Base-by-base conservation (phyloP, 768 basidiomycete species). In the Neoboletus brunneissimus region DNA sequence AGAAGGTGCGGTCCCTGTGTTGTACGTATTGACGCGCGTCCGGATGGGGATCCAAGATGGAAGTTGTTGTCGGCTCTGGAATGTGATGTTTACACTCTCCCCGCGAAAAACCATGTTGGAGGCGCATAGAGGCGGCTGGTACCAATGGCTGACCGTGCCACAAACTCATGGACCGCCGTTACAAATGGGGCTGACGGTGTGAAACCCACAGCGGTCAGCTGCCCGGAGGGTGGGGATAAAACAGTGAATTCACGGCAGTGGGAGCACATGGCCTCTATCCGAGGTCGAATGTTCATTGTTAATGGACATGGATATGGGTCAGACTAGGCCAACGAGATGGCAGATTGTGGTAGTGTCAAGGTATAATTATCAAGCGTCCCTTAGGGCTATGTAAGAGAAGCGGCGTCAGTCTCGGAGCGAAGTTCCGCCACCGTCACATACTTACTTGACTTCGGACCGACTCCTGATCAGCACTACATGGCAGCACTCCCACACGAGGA, bases 21-120 rank as follows among this genome's bases (percentile, higher is more conserved):
- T 35, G 50, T 62, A 59, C 60, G 48, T 50, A 59, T 9, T 37
- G 34, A 18, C 10, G 40, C 18, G 38, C 7, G 45, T 23, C n/a
- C n/a, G 3, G n/a, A 15, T 2, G 37, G 41, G 40, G 11, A 51
- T 34, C 25, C 31, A 31, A 37, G 13, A 40, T 35, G 53, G 34
- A 55, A 25, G 29, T 37, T 9, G n/a, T 9, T 38, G 16, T 20
- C n/a, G 9, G 12, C 12, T 51, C 27, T 31, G 12, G 11, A 29
- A 3, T 12, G 29, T 20, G 15, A n/a, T 7, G n/a, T 31, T n/a
- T 18, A 23, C 20, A 20, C 12, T 32, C 22, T 47, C 12, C 20
- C 11, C 47, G n/a, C 11, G 32, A 54, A 31, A n/a, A 11, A 27
- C 12, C 5, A 52, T 2, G 12, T 4, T n/a, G 13, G 2, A 15